phyloP scores from a whole-genome alignment of 345 rosid genomes.

The Toxicodendron radicans region DNA sequence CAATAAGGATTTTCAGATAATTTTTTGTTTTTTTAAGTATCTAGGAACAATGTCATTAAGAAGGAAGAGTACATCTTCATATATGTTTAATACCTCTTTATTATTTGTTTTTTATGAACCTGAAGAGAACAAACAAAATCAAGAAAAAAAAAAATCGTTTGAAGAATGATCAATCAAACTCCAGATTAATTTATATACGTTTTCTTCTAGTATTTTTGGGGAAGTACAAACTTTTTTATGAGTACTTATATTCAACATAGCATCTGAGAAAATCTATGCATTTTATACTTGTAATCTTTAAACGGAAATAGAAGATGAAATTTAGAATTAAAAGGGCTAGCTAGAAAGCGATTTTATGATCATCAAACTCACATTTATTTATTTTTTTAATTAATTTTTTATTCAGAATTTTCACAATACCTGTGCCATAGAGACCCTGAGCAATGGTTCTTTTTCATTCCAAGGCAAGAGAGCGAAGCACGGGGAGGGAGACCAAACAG shows the following conservation, averaged over 20 bases:
- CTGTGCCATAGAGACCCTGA: conserved; percentile 30
- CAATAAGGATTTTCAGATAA: background rate
- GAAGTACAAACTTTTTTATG: background rate
- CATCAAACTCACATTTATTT: background rate
- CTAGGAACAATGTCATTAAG: background rate
- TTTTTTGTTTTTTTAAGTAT: no score
- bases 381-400: background rate
- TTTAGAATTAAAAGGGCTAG: background rate
- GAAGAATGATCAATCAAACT: no score
- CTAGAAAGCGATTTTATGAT: background rate
- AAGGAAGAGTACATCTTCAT: background rate
- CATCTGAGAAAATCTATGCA: no score
- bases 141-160: no score
- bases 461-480: conserved; percentile 37
- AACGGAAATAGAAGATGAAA: background rate
- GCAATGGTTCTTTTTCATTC: conserved; percentile 52
- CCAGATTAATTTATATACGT: no score
- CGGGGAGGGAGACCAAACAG: conserved; percentile 41
- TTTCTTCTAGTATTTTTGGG: no score
- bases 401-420: conserved; percentile 28
- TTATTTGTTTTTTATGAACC: no score
- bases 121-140: no score
- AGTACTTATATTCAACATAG: background rate
- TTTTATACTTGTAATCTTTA: no score
- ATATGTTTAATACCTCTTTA: no score